Percentiles rank a stretch among this genome's conserved stretches.
Evolutionary conservation across 495 filamentous ascomycete species (phyloP).

Genomic region (Neurospora sp.): DNA sequence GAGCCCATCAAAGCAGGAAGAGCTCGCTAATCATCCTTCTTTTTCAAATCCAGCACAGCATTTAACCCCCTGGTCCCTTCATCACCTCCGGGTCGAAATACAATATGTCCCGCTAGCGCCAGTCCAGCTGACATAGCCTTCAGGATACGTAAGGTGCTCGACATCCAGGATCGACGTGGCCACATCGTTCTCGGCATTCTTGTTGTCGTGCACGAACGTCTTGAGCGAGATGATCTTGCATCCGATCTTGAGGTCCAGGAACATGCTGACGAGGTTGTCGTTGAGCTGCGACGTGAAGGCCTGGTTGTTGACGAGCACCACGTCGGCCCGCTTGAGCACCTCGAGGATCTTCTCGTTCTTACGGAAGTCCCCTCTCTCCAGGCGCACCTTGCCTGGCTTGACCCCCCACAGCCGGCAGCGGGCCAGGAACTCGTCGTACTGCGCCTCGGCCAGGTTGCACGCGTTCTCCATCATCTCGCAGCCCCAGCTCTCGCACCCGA

Average conservation of each 20-base stretch:
- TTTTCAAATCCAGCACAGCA: neutral
- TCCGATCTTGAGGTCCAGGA: slow-evolving; percentile 88
- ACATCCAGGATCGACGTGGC: slow-evolving; percentile 66
- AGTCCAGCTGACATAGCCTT: slow-evolving; percentile 85
- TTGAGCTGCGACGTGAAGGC: slow-evolving; percentile 84
- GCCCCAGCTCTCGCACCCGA: slow-evolving; percentile 90
- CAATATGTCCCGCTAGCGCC: slow-evolving; percentile 74
- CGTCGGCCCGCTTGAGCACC: slow-evolving; percentile 73
- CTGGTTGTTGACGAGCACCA: slow-evolving; percentile 94
- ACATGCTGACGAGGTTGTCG: slow-evolving; percentile 75
- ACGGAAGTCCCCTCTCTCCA: slow-evolving; percentile 80
- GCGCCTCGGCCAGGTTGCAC: slow-evolving; percentile 72
- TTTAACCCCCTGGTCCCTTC: neutral
- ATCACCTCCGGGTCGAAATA: slow-evolving; percentile 71
- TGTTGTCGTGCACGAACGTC: slow-evolving; percentile 37
- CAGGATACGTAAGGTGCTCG: slow-evolving; percentile 66
- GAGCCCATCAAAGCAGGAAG: neutral
- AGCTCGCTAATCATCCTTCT: neutral
- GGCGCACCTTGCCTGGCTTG: slow-evolving; percentile 60
- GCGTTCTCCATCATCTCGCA: slow-evolving; percentile 92
- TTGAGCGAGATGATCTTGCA: slow-evolving; percentile 62
- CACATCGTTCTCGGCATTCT: slow-evolving; percentile 45
- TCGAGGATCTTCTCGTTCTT: slow-evolving; percentile 58
- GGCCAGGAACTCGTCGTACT: slow-evolving; percentile 74
- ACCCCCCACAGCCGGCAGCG: slow-evolving; percentile 89